Evolutionary conservation across 805 yeast genomes (phyloP).

Genomic region (Wickerhamiella siamensis): DNA sequence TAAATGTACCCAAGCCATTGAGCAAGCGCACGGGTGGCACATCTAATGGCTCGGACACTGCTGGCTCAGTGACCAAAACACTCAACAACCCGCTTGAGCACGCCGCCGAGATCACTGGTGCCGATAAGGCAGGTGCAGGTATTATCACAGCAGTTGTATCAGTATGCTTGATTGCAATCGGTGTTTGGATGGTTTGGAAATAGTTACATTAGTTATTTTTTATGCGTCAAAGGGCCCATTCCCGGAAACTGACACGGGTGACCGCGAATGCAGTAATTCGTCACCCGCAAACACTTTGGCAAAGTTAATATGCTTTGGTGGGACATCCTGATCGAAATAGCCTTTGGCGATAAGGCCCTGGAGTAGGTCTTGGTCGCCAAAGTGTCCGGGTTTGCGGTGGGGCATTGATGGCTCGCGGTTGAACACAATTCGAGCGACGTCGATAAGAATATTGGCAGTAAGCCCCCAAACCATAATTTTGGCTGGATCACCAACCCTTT

Average conservation of each 20-base stretch:
- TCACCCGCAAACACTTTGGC: background rate
- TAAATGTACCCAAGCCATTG: constrained; percentile 38
- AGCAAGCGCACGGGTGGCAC: constrained; percentile 55
- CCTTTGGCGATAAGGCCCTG: constrained; percentile 13
- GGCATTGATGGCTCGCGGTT: constrained; percentile 23
- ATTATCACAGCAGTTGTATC: constrained; percentile 65
- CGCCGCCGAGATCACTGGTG: constrained; percentile 32
- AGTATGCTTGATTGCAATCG: constrained; percentile 44
- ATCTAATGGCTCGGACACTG: constrained; percentile 51
- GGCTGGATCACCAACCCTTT: constrained; percentile 21
- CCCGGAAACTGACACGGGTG: background rate
- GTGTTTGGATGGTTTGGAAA: constrained; percentile 53
- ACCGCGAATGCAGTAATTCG: background rate
- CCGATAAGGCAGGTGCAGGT: constrained; percentile 84
- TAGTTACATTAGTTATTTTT: background rate
- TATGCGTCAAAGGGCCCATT: background rate
- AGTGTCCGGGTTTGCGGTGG: constrained; percentile 17
- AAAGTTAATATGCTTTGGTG: background rate
- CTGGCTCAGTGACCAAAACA: constrained; percentile 37
- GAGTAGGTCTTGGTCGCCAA: constrained; percentile 23
- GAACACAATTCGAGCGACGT: constrained; percentile 25
- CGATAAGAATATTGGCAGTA: constrained; percentile 30
- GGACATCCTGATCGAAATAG: background rate
- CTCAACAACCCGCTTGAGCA: constrained; percentile 15
- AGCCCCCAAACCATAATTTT: constrained; percentile 29